Evolutionary conservation across 2,329 filamentous ascomycete genomes (phyloP).

Genomic region (Aspergillus aculeatus): DNA sequence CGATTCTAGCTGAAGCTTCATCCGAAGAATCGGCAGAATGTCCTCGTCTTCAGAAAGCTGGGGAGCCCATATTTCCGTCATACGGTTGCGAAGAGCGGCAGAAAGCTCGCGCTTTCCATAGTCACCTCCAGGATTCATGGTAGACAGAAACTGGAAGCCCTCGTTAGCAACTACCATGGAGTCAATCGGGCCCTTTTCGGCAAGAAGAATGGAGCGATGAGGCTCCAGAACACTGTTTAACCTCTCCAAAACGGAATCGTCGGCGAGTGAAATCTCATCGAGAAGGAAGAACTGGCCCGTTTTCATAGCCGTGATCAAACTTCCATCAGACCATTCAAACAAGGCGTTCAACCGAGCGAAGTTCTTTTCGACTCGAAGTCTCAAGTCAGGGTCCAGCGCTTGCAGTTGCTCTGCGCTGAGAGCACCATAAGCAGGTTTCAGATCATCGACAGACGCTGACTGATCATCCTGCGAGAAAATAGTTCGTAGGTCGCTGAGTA

Average conservation of each 20-base stretch:
- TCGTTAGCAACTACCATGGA: slow-evolving; percentile 72
- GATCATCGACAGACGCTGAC: slow-evolving; percentile 51
- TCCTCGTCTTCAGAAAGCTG: slow-evolving; percentile 81
- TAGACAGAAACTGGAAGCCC: slow-evolving; percentile 94
- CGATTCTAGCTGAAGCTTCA: slow-evolving; percentile 64
- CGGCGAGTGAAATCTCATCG: slow-evolving; percentile 95
- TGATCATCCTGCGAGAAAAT: slow-evolving; percentile 40
- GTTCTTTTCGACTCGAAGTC: slow-evolving; percentile 45
- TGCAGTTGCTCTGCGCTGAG: slow-evolving; percentile 48
- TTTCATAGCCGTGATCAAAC: slow-evolving; percentile 90
- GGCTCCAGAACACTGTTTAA: slow-evolving; percentile 96
- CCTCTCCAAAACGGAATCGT: slow-evolving; percentile 93
- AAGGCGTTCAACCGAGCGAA: slow-evolving; percentile 72
- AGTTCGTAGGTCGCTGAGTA: slow-evolving; percentile 60
- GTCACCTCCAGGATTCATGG: slow-evolving; percentile 98
- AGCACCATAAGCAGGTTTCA: slow-evolving; percentile 60
- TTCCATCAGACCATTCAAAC: slow-evolving; percentile 96
- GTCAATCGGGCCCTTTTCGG: slow-evolving; percentile 86
- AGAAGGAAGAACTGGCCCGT: slow-evolving; percentile 86
- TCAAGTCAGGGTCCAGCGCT: slow-evolving; percentile 50
- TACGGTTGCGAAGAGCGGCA: slow-evolving; percentile 88
- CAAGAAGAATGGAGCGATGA: slow-evolving; percentile 78
- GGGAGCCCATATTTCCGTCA: slow-evolving; percentile 98
- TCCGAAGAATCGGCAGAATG: slow-evolving; percentile 78
- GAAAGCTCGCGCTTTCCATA: slow-evolving; percentile 98